phyloP scores from a whole-genome alignment of 352 stramenopile genomes.

The Globisporangium irregulare region DNA sequence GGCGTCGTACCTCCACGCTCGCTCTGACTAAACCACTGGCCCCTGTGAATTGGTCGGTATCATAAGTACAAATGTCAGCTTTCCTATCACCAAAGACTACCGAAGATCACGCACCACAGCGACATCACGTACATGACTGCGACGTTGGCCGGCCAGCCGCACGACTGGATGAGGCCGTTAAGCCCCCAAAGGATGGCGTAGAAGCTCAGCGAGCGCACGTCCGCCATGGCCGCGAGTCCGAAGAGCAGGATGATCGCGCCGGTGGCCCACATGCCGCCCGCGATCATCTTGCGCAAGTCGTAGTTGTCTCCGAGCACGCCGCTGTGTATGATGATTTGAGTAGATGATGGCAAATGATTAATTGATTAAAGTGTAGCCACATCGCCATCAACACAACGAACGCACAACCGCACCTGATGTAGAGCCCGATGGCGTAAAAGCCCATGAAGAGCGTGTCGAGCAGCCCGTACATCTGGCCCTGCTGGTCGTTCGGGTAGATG shows the following conservation, averaged over 20 bases:
- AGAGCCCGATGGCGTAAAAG: conserved; percentile 71
- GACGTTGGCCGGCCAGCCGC: conserved; percentile 71
- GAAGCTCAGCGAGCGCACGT: conserved; percentile 67
- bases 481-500: conserved; percentile 52
- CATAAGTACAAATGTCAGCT: conserved; percentile 17
- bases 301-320: conserved; percentile 69
- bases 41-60: conserved; percentile 51
- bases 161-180: conserved; percentile 83
- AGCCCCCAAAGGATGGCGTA: conserved; percentile 70
- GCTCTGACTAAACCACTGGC: conserved; percentile 89
- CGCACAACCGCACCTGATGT: conserved; percentile 41
- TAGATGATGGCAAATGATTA: background rate
- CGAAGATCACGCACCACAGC: too few species aligned
- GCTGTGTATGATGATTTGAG: conserved; percentile 20
- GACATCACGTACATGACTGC: conserved; percentile 63
- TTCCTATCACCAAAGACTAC: conserved; percentile 33
- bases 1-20: conserved; percentile 52
- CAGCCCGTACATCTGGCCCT: conserved; percentile 78
- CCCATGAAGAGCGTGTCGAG: conserved; percentile 82
- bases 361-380: background rate
- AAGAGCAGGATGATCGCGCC: conserved; percentile 56
- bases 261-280: conserved; percentile 68
- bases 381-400: background rate
- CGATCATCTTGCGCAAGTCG: conserved; percentile 67
- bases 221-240: conserved; percentile 49